Conservation (phyloP, 2,329 filamentous ascomycete genomes). For the Colletotrichum sp. region DNA sequence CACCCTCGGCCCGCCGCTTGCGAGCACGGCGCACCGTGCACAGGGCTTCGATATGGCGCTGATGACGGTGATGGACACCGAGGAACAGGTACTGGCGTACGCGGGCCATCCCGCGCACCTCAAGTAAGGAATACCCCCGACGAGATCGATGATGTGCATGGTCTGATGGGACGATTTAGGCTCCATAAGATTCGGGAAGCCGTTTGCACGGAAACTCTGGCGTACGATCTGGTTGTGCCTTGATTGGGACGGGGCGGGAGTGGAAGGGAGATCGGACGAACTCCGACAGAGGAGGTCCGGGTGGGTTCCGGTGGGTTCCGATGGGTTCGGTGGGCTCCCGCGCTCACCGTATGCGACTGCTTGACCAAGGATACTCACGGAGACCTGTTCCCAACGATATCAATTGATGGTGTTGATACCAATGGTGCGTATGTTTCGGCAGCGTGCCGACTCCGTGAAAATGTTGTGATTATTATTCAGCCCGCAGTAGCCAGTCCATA, state of each 20-base stretch:
- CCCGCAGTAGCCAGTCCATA: background rate
- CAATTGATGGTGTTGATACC: background rate
- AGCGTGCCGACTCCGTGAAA: background rate
- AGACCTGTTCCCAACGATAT: background rate
- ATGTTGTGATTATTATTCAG: background rate
- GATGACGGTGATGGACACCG: constrained; percentile 22
- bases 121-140: background rate
- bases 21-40: constrained; percentile 16
- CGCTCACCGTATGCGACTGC: background rate
- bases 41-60: constrained; percentile 23
- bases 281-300: background rate
- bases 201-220: constrained; percentile 18
- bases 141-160: background rate
- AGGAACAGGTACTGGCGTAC: constrained; percentile 21
- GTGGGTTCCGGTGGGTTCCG: background rate
- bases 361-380: background rate
- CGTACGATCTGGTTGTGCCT: constrained; percentile 15
- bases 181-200: constrained; percentile 12
- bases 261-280: background rate
- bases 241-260: background rate
- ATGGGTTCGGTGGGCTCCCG: background rate
- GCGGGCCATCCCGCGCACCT: constrained; percentile 22
- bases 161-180: background rate
- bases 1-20: constrained; percentile 8
- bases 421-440: background rate